Percentiles rank a stretch among this genome's conserved stretches.
Evolutionary conservation across 2,329 filamentous ascomycete genomes (phyloP).

Genomic region (Paracamarosporium sp.): DNA sequence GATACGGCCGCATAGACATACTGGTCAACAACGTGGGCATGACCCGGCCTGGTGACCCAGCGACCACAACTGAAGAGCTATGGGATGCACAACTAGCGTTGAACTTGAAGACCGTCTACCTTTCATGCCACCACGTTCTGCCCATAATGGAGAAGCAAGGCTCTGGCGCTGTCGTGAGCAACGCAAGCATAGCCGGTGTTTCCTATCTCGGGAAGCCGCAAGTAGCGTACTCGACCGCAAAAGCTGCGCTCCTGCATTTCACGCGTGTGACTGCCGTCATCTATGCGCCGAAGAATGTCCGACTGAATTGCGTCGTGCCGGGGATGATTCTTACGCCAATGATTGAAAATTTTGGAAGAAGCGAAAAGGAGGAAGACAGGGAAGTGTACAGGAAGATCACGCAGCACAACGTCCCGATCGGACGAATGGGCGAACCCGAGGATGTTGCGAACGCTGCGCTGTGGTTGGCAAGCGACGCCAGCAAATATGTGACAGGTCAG

Average conservation of each 20-base stretch:
- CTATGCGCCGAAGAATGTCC: conserved; percentile 55
- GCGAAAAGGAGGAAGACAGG: conserved; percentile 13
- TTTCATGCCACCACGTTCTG: conserved; percentile 60
- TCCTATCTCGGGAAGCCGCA: conserved; percentile 60
- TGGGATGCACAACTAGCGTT: conserved; percentile 63
- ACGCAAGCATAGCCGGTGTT: conserved; percentile 60
- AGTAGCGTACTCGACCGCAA: conserved; percentile 55
- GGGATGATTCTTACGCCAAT: conserved; percentile 61
- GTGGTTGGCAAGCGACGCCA: conserved; percentile 37
- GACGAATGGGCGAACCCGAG: conserved; percentile 38
- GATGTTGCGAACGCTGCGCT: conserved; percentile 42
- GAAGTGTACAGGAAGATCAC: conserved; percentile 10
- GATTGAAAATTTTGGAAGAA: conserved; percentile 12
- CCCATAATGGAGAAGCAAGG: conserved; percentile 62
- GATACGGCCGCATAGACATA: conserved; percentile 61
- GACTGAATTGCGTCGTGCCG: conserved; percentile 63
- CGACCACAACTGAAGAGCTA: conserved; percentile 53
- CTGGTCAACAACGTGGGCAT: conserved; percentile 63
- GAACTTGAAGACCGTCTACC: conserved; percentile 63
- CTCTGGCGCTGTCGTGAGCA: conserved; percentile 53
- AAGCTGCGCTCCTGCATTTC: conserved; percentile 60
- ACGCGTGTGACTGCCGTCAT: conserved; percentile 58
- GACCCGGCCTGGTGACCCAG: conserved; percentile 59
- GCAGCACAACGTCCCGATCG: conserved; percentile 31
- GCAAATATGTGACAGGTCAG: conserved; percentile 41